Base-by-base conservation (phyloP, 768 basidiomycete species). In the Galerina marginata region DNA sequence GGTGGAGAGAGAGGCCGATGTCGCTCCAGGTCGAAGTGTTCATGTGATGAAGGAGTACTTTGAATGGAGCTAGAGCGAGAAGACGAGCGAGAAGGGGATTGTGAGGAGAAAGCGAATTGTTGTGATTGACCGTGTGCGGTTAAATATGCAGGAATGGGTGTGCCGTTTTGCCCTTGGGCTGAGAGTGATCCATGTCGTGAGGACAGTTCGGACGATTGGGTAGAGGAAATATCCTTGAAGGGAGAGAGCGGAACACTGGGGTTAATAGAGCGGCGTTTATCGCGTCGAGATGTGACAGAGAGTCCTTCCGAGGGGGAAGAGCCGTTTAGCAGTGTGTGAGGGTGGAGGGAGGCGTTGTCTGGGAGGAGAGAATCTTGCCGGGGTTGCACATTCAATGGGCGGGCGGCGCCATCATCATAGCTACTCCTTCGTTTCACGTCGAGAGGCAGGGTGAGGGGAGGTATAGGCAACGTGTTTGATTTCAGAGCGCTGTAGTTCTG, bases 221-320 rank as follows among this genome's bases (percentile, higher is more conserved):
- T 59, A 20, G 67, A 69, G 57, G 72, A 70, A 45, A 66, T 63
- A 43, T 72, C 71, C 15, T 68, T 74, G 59, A 77, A 72, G 60
- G 75, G 69, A 36, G 75, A 69, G 56, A 82, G 66, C 4, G 71
- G 62, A 23, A 81, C 67, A 45, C 75, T 80, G 6, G 82, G 82
- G 63, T 83, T 83, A 51, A 83, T 83, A 38, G 83, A 83, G 47
- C 80, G 78, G 42, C 81, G 78, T 65, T 79, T 82, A 39, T 81
- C 78, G 39, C 73, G 73, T 20, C 74, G 71, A 6, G 80, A 75
- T 4, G 79, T 77, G 11, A 74, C 77, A 48, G 71, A 67, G 38
- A 79, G 73, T 20, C 73, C 70, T 23, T 73, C 74, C 29, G 72
- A 58, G 10, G 57, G 51, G 61, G 67, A 26, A 38, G 48, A 11